phyloP scores from a whole-genome alignment of 78 protist genomes.

The Diacronema lutheri region DNA sequence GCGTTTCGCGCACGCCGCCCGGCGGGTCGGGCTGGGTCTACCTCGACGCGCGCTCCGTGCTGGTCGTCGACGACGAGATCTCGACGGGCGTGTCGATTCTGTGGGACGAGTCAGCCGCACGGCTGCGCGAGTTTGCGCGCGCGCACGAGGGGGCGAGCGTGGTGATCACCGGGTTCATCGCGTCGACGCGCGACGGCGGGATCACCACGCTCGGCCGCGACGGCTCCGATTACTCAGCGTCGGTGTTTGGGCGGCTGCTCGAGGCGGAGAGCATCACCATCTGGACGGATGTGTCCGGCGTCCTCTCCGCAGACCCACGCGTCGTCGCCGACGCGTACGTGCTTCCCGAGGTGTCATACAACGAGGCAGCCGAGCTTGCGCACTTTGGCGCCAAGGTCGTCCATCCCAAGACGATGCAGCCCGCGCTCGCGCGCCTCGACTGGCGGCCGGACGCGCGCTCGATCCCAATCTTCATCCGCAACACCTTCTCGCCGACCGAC shows the following conservation, averaged over 20 bases:
- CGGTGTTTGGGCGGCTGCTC: constrained; percentile 36
- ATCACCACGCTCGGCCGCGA: constrained; percentile 39
- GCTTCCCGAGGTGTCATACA: neutral
- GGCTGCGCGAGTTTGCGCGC: no score
- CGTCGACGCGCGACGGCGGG: neutral
- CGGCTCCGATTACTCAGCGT: constrained; percentile 43
- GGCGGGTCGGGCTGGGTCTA: no score
- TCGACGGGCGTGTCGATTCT: no score
- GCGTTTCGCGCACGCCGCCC: no score
- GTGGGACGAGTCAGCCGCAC: no score
- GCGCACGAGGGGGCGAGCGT: no score
- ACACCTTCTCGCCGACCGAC: constrained; percentile 16
- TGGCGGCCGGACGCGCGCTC: neutral
- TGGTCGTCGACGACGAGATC: no score
- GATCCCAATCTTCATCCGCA: constrained; percentile 11
- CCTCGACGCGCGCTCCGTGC: no score
- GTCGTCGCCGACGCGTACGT: constrained; percentile 1
- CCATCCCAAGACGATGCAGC: neutral
- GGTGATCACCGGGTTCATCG: constrained; percentile 34
- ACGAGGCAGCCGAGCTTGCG: neutral
- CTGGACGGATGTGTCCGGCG: constrained; percentile 23
- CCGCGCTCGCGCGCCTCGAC: neutral
- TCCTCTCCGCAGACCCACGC: constrained; percentile 11
- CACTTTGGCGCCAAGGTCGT: constrained; percentile 17
- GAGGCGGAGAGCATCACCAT: neutral